Evolutionary conservation across 2,329 filamentous ascomycete species (phyloP), one percentile per base, ranked within the genome.

Genomic region (Pseudogymnoascus sp.): DNA sequence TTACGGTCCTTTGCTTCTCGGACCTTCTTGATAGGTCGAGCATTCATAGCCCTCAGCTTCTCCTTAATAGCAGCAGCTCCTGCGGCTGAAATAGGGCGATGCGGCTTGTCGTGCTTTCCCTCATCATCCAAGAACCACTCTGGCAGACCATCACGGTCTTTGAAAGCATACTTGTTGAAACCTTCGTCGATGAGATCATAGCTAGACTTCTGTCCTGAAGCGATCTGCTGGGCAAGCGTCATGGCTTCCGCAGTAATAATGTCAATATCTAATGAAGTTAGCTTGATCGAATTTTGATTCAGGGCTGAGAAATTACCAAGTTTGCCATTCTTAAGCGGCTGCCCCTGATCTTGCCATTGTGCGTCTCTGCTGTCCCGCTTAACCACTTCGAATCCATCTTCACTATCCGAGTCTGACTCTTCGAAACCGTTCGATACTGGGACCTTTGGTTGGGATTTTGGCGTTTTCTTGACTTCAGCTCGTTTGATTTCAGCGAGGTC

Each of bases 211-310:
- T 93, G 84, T 51, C 93, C 93, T 0, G 89, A 92, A 3, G 93
- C 95, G 65, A 99, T 87, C 73, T 92, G 85, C 69, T 98, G 95
- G 0, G 95, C 96, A 14, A 99, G 83, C 0, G 93, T 96, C 95
- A 99, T 99, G 68, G 96, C 95, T 80, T 99, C 95, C 4, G 92
- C 95, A n/a, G 95, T 99, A 73, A 98, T 96, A 72, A 99, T 98
- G 75, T 98, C 92, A 77, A 99, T 96, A 74, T 97, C 93, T 83
- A 77, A 74, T 28, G 28, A 23, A 63, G 64, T 73, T 65, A 73
- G 70, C 39, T 57, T 54, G 4, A 34, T 36, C 1, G 3, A 57
- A 21, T 21, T 57, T 19, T 57, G 16, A 34, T 57, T 14, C 28
- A 4, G 28, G 28, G n/a, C 11, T 34, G 51, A 10, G 28, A 19